Base-by-base conservation (phyloP, 345 rosid species). In the Orychophragmus violaceus region DNA sequence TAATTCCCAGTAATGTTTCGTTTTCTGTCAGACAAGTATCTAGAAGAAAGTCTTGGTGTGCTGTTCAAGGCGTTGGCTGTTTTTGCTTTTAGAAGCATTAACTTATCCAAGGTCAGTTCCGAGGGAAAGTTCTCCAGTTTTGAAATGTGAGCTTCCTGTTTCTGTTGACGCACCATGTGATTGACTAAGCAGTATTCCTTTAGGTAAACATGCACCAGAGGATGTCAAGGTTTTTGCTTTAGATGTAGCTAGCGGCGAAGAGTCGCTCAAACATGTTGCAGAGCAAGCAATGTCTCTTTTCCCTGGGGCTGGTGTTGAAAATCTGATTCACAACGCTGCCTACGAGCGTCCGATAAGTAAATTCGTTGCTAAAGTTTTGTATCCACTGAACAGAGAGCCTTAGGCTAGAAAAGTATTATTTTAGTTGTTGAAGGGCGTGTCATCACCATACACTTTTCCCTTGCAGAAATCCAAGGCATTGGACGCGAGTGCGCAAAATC, bases 321-420 rank as follows among this genome's bases (percentile, higher is more conserved):
- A 83, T 71, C 78, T 93, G 97, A 65, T 93, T 50, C 97, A 93
- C 58, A 93, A 93, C 56, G 98, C 97, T 28, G 98, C 98, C 44
- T 90, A 68, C 75, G 97, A 90, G 81, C 97, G 97, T 46, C 98
- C 96, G 0, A 96, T 93, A 70, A 83, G 89, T 55, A 51, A 44
- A 22, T 17, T 9, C n/a, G 14, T 14, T 66, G 32, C 55, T 59
- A 5, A 13, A 12, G n/a, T 17, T 24, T 42, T 41, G 51, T 29
- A 13, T 60, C 50, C 33, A 32, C 32, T 17, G 2, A 25, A 16
- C 19, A 39, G n/a, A 41, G 46, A 10, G n/a, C n/a, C n/a, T n/a
- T n/a, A n/a, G n/a, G n/a, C n/a, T n/a, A n/a, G n/a, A n/a, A n/a
- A n/a, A n/a, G 16, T 16, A 8, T 59, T 18, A 8, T 39, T 39